Evolutionary conservation across 495 filamentous ascomycete genomes (phyloP).

Genomic region (Penicillium cinerascens): DNA sequence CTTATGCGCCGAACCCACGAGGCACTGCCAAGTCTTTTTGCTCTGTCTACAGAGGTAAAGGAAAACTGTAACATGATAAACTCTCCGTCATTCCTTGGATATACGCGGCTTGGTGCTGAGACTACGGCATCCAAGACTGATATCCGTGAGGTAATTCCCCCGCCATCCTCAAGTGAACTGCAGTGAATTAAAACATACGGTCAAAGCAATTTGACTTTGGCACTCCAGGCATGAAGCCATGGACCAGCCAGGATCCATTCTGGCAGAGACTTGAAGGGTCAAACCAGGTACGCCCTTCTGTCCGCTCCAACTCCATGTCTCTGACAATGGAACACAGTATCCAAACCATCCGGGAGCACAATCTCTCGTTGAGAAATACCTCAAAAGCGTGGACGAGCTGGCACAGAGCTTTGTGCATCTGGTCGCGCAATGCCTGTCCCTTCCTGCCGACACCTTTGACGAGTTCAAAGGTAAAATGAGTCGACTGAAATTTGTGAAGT

Average conservation of each 20-base stretch:
- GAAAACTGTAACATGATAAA: conserved; percentile 86
- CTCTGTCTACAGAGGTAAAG: conserved; percentile 72
- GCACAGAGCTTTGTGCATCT: conserved; percentile 71
- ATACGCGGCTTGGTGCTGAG: conserved; percentile 48
- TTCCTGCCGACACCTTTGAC: conserved; percentile 69
- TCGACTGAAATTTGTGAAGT: conserved; percentile 91
- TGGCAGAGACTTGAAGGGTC: conserved; percentile 54
- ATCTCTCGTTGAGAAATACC: conserved; percentile 76
- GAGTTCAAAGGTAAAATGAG: conserved; percentile 85
- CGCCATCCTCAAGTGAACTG: neutral
- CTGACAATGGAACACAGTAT: conserved; percentile 37
- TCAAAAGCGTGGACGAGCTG: conserved; percentile 64
- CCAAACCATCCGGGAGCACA: conserved; percentile 57
- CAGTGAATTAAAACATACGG: neutral
- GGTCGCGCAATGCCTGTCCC: conserved; percentile 78
- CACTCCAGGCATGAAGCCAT: conserved; percentile 30
- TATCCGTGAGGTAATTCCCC: conserved; percentile 31
- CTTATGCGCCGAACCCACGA: conserved; percentile 65
- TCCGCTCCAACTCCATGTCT: neutral
- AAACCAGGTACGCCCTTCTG: conserved; percentile 27
- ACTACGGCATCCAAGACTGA: conserved; percentile 44
- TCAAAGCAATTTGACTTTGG: conserved; percentile 45
- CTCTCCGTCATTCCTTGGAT: conserved; percentile 54
- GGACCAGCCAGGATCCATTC: conserved; percentile 67
- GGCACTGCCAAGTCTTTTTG: conserved; percentile 74